A percentile compares a stretch with the other conserved stretches of the same genome.
phyloP scores from a whole-genome alignment of 176 grass and related monocot genomes.

The maize (Zea mays) region Zm-B73-REFERENCE-NAM-5.0 NC_050104.1:13082501-13083000 shows the following conservation, averaged over 20 bases:
- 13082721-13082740: constrained; percentile 7
- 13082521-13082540: neutral
- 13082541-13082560: neutral
- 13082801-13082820: constrained; percentile 23
- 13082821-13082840: neutral
- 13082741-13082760: constrained; percentile 40
- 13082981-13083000: constrained; percentile 52
- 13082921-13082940: neutral
- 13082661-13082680: neutral
- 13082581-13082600: neutral
- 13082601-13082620: neutral
- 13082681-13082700: neutral
- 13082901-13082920: neutral
- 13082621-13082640: neutral
- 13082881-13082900: neutral
- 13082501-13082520: neutral
- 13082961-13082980: constrained; percentile 59
- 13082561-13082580: neutral
- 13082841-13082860: neutral
- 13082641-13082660: neutral
- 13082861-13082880: neutral
- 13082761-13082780: constrained; percentile 26
- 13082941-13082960: constrained; percentile 41
- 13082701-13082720: constrained; percentile 21
- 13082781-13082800: constrained; percentile 9